Evolutionary conservation across 768 basidiomycete species (phyloP), one percentile per base, ranked within the genome.

Genomic region (Suillus subaureus): DNA sequence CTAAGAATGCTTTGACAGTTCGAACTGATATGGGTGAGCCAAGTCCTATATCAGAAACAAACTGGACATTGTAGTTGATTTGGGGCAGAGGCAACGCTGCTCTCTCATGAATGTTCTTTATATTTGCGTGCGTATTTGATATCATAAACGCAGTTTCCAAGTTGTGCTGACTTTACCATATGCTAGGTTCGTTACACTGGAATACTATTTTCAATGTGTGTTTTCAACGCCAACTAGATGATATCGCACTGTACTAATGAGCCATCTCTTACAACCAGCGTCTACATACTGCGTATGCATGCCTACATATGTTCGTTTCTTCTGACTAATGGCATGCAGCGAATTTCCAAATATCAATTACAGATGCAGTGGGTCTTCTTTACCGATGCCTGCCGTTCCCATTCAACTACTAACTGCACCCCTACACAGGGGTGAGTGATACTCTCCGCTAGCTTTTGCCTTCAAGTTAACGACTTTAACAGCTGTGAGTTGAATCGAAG

Each of bases 11-110:
- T 39, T 39, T 1, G 1, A 57, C 23, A 57, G 56, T 18, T 57
- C 9, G 56, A 57, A 26, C 37, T 57, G 37, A 23, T 57, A 23
- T 57, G 37, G 56, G 56, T 39, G 56, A 37, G 56, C n/a, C 39
- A 16, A 51, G 23, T 51, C 15, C 51, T 51, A 16, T 51, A 28
- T 28, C 8, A 51, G 26, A 51, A 51, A 16, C 51, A 26, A 51
- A 28, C 26, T 9, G 49, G 51, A 16, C 28, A 9, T 16, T 28
- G 28, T 15, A 51, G 8, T 7, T 26, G 26, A 28, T 28, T 51
- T 1, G 15, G 26, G 26, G 26, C 7, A 51, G 51, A 51, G 15
- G 26, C 51, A 5, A 51, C 26, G 26, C 16, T 28, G 26, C 23
- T 28, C 51, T 4, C 15, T 51, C 8, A 51, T 51, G 51, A 51